Conservation (phyloP, 352 stramenopile species). For the Thalassiosira ordinaria region DNA sequence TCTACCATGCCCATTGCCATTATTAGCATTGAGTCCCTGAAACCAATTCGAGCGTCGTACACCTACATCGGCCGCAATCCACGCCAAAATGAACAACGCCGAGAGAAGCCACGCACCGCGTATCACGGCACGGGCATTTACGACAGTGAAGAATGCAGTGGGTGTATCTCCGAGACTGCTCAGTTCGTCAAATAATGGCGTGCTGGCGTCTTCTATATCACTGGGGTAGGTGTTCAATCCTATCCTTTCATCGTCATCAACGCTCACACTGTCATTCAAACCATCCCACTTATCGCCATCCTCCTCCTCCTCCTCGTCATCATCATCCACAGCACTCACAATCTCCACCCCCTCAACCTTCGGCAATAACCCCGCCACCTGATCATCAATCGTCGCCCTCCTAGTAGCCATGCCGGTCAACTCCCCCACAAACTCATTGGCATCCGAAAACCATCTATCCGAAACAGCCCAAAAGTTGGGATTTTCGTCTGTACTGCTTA, state of each 20-base stretch:
- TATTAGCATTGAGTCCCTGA: too few species aligned
- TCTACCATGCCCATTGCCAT: not conserved
- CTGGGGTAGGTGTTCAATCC: not conserved
- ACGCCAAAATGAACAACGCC: not conserved
- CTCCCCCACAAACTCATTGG: not conserved
- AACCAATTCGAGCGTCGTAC: too few species aligned
- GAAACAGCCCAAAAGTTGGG: conserved; percentile 15
- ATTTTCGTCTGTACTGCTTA: not conserved
- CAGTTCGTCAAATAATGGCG: conserved; percentile 5
- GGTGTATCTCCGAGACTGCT: conserved; percentile 6
- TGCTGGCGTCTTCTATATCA: not conserved
- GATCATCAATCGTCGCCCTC: too few species aligned
- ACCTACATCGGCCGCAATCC: not conserved
- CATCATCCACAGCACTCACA: not conserved
- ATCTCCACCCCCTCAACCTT: not conserved
- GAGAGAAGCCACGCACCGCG: not conserved
- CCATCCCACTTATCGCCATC: not conserved
- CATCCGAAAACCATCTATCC: conserved; percentile 10
- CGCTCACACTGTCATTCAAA: too few species aligned
- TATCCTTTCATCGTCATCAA: too few species aligned
- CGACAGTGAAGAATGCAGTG: not conserved
- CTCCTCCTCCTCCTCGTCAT: not conserved
- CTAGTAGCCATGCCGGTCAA: not conserved
- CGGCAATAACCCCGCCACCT: not conserved
- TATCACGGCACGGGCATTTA: not conserved